phyloP scores from a whole-genome alignment of 306 rosid species.

The Canavalia gladiata region DNA sequence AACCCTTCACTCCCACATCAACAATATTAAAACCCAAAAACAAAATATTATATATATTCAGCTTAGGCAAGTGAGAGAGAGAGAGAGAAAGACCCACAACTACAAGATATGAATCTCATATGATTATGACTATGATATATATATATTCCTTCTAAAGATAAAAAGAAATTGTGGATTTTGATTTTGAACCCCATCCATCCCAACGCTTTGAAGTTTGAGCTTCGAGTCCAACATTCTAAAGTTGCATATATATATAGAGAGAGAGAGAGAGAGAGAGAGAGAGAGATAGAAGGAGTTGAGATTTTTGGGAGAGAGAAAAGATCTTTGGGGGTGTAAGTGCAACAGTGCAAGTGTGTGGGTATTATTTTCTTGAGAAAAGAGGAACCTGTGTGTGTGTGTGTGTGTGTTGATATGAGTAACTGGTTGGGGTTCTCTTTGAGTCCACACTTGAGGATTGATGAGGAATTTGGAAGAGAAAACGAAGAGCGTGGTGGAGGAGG shows the following conservation, averaged over 20 bases:
- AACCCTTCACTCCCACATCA: conserved; percentile 34
- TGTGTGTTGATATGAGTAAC: conserved; percentile 68
- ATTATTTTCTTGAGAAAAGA: conserved; percentile 43
- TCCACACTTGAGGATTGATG: conserved; percentile 92
- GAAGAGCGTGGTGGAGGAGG: conserved; percentile 55
- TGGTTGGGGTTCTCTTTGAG: conserved; percentile 95
- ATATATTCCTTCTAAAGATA: conserved; percentile 12
- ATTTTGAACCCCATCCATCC: conserved; percentile 42
- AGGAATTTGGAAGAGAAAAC: conserved; percentile 66
- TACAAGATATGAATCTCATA: not conserved
- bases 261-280: conserved; percentile 52
- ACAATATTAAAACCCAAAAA: not conserved
- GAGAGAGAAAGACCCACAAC: conserved; percentile 48
- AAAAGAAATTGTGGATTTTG: not conserved
- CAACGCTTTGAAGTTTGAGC: conserved; percentile 74
- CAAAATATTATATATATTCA: not conserved
- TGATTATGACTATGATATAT: conserved; percentile 47
- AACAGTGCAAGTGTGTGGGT: conserved; percentile 37
- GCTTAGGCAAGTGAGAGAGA: not conserved
- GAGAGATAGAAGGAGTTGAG: conserved; percentile 43
- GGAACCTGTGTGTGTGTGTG: not conserved
- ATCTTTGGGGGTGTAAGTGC: conserved; percentile 37
- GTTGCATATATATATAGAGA: conserved; percentile 55
- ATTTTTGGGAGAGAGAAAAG: conserved; percentile 47
- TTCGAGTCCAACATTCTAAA: conserved; percentile 57